These are phyloP conservation scores for Phlegmacium glaucopus DNA, from an alignment of 768 basidiomycete species.

Conservation along the genomic window DNA sequence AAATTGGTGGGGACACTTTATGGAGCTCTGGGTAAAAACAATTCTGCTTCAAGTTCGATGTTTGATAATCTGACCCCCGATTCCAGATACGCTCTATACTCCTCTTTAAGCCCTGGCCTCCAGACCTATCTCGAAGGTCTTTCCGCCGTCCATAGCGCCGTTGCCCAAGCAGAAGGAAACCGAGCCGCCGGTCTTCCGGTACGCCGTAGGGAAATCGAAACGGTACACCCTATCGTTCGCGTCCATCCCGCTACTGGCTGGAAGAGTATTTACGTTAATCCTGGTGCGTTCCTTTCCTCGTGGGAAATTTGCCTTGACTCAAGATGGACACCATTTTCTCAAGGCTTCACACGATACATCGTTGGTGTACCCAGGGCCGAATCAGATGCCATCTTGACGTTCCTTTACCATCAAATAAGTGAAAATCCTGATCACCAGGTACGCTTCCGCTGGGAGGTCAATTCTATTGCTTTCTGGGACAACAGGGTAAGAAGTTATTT, in stretches of 20 bases:
- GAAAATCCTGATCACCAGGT: constrained; percentile 73
- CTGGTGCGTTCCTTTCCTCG: constrained; percentile 36
- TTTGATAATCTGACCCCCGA: not conserved
- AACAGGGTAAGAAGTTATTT: constrained; percentile 55
- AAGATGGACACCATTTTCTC: not conserved
- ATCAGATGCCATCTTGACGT: constrained; percentile 67
- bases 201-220: constrained; percentile 65
- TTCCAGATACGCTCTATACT: constrained; percentile 75
- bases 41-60: not conserved
- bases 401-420: constrained; percentile 69
- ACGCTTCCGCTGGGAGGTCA: constrained; percentile 72
- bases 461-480: constrained; percentile 85
- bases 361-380: constrained; percentile 78
- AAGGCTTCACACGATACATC: constrained; percentile 79
- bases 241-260: constrained; percentile 83
- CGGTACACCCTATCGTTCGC: constrained; percentile 76
- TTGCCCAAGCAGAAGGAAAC: constrained; percentile 74
- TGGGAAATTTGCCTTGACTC: not conserved
- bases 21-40: constrained; percentile 70
- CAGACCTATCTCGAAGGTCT: constrained; percentile 76
- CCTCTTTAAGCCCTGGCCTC: constrained; percentile 70
- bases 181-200: constrained; percentile 67
- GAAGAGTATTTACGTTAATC: constrained; percentile 83
- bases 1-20: constrained; percentile 74
- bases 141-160: constrained; percentile 71